Percentiles rank a stretch among this genome's conserved stretches.
phyloP scores from a whole-genome alignment of 75 land plant genomes.

The Sequoiadendron giganteum region DNA sequence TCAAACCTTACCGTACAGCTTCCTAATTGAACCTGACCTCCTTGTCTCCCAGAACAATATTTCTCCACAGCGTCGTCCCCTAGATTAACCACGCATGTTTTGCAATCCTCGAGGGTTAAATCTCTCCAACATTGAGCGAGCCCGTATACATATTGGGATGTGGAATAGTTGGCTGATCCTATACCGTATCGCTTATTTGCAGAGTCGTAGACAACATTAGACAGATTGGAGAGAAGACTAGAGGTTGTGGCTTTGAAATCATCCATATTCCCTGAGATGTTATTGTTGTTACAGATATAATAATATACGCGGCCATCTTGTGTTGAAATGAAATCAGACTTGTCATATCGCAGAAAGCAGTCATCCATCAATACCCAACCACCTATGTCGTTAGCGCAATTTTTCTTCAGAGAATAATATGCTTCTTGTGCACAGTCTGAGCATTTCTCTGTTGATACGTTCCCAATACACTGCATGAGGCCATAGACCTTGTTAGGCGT shows the following conservation, averaged over 20 bases:
- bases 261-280: neutral
- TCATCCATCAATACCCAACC: neutral
- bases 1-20: neutral
- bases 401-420: neutral
- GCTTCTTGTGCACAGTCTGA: neutral
- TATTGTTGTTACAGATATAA: fast-evolving
- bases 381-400: neutral
- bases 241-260: neutral
- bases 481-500: neutral
- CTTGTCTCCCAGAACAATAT: neutral
- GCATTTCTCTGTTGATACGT: neutral
- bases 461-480: neutral
- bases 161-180: neutral
- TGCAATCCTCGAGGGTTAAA: neutral
- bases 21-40: neutral
- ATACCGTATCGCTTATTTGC: neutral
- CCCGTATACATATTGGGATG: neutral
- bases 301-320: neutral
- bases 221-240: neutral
- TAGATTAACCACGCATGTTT: neutral
- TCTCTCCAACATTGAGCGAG: constrained; percentile 7
- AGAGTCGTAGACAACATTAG: neutral
- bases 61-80: neutral
- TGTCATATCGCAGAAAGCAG: constrained; percentile 16
- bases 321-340: neutral